Percentiles rank a stretch among this genome's conserved stretches.
phyloP scores from a whole-genome alignment of 1,139 yeast species.

The Geotrichum bryndzae region DNA sequence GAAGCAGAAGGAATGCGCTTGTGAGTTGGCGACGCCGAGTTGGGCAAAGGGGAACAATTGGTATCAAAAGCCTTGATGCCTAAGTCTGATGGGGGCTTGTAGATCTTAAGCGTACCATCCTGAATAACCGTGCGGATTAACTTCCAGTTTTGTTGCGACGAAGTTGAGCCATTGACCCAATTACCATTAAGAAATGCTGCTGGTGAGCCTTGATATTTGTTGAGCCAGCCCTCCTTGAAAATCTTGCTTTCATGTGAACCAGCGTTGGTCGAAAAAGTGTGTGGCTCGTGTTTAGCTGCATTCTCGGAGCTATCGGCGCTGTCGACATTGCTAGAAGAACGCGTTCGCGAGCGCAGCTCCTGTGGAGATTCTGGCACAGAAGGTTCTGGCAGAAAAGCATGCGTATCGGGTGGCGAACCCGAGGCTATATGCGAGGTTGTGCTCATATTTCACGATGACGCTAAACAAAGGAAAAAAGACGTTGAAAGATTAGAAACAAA shows the following conservation, averaged over 20 bases:
- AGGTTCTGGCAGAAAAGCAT: not conserved
- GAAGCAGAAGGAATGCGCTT: not conserved
- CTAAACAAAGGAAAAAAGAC: not conserved
- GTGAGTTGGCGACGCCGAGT: not conserved
- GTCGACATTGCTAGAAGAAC: not conserved
- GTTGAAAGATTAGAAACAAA: not conserved
- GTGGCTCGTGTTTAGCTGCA: not conserved
- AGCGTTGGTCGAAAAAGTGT: not conserved
- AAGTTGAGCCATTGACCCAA: not conserved
- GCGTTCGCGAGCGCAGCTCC: not conserved
- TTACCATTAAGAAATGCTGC: not conserved
- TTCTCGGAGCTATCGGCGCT: not conserved
- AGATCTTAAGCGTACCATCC: conserved; percentile 29
- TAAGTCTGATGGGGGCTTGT: conserved; percentile 32
- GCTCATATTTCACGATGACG: not conserved
- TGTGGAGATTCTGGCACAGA: not conserved
- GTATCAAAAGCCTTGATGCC: conserved; percentile 27
- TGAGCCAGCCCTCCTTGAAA: conserved; percentile 16
- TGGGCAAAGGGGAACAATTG: conserved; percentile 8
- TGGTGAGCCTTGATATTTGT: conserved; percentile 5
- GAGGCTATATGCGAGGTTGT: not conserved
- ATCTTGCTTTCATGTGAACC: not conserved
- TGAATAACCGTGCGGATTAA: conserved; percentile 30
- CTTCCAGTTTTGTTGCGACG: conserved; percentile 25
- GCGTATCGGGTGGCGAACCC: not conserved